Evolutionary conservation across 2,329 filamentous ascomycete genomes (phyloP), one percentile per base, ranked within the genome.

Genomic region (Penicillium sp.): DNA sequence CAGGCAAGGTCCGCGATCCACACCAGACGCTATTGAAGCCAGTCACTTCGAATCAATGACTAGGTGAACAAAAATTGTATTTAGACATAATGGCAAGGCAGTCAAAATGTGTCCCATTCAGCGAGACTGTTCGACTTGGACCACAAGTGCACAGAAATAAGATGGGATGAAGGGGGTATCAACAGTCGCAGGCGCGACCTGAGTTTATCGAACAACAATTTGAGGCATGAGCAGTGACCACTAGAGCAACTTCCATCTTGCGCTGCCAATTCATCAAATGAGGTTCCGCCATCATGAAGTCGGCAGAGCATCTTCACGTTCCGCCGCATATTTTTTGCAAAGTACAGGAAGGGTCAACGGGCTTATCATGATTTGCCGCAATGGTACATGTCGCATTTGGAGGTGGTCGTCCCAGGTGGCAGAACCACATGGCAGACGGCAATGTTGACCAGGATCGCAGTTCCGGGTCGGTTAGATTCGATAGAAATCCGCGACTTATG

Each of bases 401-500:
- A 18, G 3, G 18, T 18, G 18, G 18, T 18, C 18, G 18, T 18
- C 18, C 18, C 29, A 11, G 29, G 29, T 7, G n/a, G 28, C 12
- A 37, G 28, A 4, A 12, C 28, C 5, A 13, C 9, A 9, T 12
- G 36, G 27, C 9, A 11, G 32, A 39, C 4, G 8, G 34, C 29
- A 18, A 6, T 24, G 7, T 26, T 25, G n/a, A 24, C 9, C 7
- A 35, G 12, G 18, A n/a, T 18, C 5, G 9, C 36, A 25, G 26
- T 18, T 5, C 26, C 35, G 9, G 33, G 26, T 32, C 25, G 18
- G 18, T 18, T 18, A 18, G 18, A 18, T 26, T 11, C 7, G 26
- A 25, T 32, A 27, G 33, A 7, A 34, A 29, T 28, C 34, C 25
- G 25, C 18, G 11, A 12, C 32, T 35, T 78, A 96, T 63, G 89